phyloP scores from a whole-genome alignment of 441 rosid species.

The Adansonia gregorii region DNA sequence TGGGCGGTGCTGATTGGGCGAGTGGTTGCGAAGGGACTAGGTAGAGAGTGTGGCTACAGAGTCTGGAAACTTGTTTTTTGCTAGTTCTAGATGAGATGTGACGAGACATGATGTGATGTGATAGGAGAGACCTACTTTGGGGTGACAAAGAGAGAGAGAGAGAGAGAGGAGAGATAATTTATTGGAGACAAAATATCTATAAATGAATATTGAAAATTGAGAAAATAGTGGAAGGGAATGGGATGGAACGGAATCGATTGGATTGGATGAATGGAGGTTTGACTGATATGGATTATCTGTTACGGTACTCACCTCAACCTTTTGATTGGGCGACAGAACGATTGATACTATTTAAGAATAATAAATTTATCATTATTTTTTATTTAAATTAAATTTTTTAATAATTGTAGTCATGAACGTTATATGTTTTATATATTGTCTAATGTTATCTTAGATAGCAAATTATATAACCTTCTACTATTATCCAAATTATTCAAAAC shows the following conservation, averaged over 20 bases:
- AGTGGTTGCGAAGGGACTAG: neutral
- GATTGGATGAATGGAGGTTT: too few species aligned
- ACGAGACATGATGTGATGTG: constrained; percentile 14
- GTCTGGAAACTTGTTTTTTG: neutral
- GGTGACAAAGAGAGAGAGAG: neutral
- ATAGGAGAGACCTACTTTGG: neutral
- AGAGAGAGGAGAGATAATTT: neutral
- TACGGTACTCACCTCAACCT: neutral
- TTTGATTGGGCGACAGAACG: neutral
- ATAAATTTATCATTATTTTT: too few species aligned
- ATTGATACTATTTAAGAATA: neutral
- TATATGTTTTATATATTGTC: too few species aligned
- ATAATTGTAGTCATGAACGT: too few species aligned
- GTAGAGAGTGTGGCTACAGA: constrained; percentile 1
- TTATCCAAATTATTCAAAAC: too few species aligned
- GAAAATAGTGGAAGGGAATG: neutral
- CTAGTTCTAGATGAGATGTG: constrained; percentile 22
- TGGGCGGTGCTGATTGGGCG: neutral
- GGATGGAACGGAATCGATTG: too few species aligned
- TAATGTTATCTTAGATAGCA: too few species aligned
- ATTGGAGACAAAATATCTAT: neutral
- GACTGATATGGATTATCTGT: neutral
- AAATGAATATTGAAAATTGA: neutral
- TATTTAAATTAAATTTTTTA: too few species aligned
- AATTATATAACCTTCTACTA: too few species aligned